Conservation (phyloP, 2,329 filamentous ascomycete species). For the Akanthomyces muscarius region DNA sequence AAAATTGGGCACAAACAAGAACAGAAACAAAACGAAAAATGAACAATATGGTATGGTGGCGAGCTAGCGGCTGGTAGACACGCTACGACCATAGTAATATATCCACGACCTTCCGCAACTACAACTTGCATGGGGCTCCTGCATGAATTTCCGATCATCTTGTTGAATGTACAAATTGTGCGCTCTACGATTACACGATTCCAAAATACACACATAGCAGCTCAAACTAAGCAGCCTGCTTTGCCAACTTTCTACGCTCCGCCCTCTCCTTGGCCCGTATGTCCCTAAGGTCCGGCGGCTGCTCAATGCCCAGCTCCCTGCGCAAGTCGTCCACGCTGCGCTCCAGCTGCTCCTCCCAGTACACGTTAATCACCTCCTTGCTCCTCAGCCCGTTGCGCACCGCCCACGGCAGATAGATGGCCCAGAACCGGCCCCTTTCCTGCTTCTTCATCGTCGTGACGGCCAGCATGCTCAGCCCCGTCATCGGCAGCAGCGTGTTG, state of each 20-base stretch:
- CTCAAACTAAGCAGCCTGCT: conserved; percentile 27
- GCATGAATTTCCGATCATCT: not conserved
- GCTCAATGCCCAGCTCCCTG: conserved; percentile 73
- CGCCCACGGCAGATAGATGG: conserved; percentile 85
- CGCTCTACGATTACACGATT: not conserved
- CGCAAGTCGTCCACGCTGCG: conserved; percentile 76
- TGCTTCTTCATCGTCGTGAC: conserved; percentile 81
- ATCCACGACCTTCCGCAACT: not conserved
- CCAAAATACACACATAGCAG: not conserved
- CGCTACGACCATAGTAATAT: not conserved
- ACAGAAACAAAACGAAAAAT: too few relatives aligned
- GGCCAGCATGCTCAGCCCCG: conserved; percentile 77
- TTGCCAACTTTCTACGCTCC: conserved; percentile 59
- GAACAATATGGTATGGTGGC: too few relatives aligned
- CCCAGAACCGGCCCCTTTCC: conserved; percentile 71
- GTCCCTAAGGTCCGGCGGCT: conserved; percentile 77
- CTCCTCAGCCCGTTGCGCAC: conserved; percentile 72
- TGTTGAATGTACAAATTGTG: not conserved
- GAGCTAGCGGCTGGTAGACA: not conserved
- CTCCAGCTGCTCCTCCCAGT: conserved; percentile 93
- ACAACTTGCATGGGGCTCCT: not conserved
- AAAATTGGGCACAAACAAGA: conserved; percentile 10
- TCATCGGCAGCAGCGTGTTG: conserved; percentile 94
- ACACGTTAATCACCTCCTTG: conserved; percentile 87
- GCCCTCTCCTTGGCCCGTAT: conserved; percentile 68